Evolutionary conservation across 768 basidiomycete genomes (phyloP), one percentile per base, ranked within the genome.

Genomic region (Collybia mongolica): DNA sequence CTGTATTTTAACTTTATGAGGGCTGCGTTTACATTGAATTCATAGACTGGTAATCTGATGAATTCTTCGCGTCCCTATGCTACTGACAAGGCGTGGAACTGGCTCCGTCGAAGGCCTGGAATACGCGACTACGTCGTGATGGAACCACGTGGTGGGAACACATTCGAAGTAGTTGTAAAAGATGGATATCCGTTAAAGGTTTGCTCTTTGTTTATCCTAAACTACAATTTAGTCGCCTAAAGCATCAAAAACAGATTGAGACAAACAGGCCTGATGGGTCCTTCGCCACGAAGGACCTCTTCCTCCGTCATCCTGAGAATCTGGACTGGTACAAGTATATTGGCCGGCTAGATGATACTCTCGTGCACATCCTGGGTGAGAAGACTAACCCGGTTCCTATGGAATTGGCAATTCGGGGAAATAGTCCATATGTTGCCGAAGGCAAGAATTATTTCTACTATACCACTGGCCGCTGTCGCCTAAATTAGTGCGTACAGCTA

Each of bases 381-480:
- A 82, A 82, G 66, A 80, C 77, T 8, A 80, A 80, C 53, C 79
- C 79, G 4, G 74, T 79, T 4, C 78, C 80, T 0, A 79, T 81
- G 48, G 80, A 81, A 54, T 68, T 79, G 35, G 65, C 70, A 17
- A 72, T 82, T 47, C 75, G 76, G 17, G 78, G 79, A 12, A 72
- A 73, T 48, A 72, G 70, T 15, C 72, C 77, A 1, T 70, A 71
- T 44, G 69, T 81, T 15, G 62, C 67, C 0, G 81, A 83, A 46
- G 61, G 61, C 55, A n/a, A 6, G n/a, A 50, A 17, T 7, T n/a
- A 11, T 5, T 12, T 29, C n/a, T 26, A 39, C 20, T 18, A 20
- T 5, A 8, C 15, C 11, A 22, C 5, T 18, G 5, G 32, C 12
- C 28, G 22, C 9, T 2, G 41, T 28, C 42, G 40, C 32, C 14